Conservation (phyloP, 768 basidiomycete species). For the Mrakia blollopis region DNA sequence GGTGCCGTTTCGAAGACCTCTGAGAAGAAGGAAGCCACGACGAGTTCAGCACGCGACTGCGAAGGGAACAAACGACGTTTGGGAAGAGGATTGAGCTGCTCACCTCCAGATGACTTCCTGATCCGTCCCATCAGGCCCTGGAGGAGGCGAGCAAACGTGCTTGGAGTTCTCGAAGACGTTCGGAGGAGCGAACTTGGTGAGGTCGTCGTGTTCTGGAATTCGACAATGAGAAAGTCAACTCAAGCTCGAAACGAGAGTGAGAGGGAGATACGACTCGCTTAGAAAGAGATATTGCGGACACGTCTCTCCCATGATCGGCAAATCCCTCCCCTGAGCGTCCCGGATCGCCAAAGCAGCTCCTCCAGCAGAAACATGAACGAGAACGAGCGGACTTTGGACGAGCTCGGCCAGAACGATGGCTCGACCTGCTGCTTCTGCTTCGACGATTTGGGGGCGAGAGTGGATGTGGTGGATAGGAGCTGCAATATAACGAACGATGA, state of each 20-base stretch:
- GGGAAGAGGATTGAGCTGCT: not conserved
- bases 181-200: slow-evolving; percentile 38
- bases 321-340: slow-evolving; percentile 39
- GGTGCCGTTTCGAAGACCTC: slow-evolving; percentile 40
- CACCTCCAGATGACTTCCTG: slow-evolving; percentile 39
- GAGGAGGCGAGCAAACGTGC: slow-evolving; percentile 41
- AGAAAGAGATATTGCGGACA: slow-evolving; percentile 43
- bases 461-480: slow-evolving; percentile 36
- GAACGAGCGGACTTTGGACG: slow-evolving; percentile 41
- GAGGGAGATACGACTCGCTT: not conserved
- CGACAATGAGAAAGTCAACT: too few species aligned
- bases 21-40: not conserved
- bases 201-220: slow-evolving; percentile 29
- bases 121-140: slow-evolving; percentile 39
- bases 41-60: not conserved
- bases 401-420: slow-evolving; percentile 41
- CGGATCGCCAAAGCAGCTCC: slow-evolving; percentile 40
- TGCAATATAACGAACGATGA: not conserved
- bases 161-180: slow-evolving; percentile 37
- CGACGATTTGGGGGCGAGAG: slow-evolving; percentile 41
- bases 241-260: not conserved
- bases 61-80: not conserved
- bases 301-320: slow-evolving; percentile 43
- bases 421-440: slow-evolving; percentile 43
- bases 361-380: slow-evolving; percentile 42